These are phyloP conservation scores for Leccinum truebloodii DNA, from an alignment of 768 basidiomycete genomes.

Conservation along the genomic window DNA sequence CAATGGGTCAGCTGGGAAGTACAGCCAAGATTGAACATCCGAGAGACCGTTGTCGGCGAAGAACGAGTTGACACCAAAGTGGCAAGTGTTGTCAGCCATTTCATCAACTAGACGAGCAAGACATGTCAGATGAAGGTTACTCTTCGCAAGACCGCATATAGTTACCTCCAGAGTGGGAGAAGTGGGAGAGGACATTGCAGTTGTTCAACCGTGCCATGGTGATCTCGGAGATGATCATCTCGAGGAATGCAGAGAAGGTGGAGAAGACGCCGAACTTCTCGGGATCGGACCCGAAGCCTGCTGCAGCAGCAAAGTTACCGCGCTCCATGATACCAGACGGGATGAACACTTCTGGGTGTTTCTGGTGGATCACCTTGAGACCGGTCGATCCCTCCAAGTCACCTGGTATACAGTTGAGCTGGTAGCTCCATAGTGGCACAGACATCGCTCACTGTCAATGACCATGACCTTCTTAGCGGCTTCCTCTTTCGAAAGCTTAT, in stretches of 20 bases:
- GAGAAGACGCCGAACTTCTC: constrained; percentile 89
- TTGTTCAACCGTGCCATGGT: constrained; percentile 93
- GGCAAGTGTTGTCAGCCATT: constrained; percentile 62
- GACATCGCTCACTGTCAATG: constrained; percentile 64
- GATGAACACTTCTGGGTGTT: constrained; percentile 85
- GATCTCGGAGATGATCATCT: constrained; percentile 87
- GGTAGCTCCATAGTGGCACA: background rate
- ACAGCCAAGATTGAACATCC: constrained; percentile 76
- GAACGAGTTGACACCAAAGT: constrained; percentile 81
- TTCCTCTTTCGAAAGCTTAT: constrained; percentile 73
- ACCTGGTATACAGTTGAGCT: constrained; percentile 39
- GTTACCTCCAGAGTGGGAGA: constrained; percentile 84
- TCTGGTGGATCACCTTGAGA: constrained; percentile 83
- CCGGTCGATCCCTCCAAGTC: constrained; percentile 91
- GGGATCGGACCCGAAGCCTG: constrained; percentile 81
- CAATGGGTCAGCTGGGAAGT: constrained; percentile 83
- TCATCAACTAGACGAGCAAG: constrained; percentile 54
- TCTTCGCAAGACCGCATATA: constrained; percentile 8
- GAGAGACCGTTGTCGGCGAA: constrained; percentile 87
- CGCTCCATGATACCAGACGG: constrained; percentile 89
- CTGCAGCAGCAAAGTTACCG: constrained; percentile 80
- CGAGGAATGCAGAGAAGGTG: constrained; percentile 89
- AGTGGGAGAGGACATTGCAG: constrained; percentile 86
- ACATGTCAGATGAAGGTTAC: background rate
- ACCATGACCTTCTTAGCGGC: constrained; percentile 81